phyloP scores from a whole-genome alignment of 805 yeast genomes.

The Wickerhamomyces hampshirensis region DNA sequence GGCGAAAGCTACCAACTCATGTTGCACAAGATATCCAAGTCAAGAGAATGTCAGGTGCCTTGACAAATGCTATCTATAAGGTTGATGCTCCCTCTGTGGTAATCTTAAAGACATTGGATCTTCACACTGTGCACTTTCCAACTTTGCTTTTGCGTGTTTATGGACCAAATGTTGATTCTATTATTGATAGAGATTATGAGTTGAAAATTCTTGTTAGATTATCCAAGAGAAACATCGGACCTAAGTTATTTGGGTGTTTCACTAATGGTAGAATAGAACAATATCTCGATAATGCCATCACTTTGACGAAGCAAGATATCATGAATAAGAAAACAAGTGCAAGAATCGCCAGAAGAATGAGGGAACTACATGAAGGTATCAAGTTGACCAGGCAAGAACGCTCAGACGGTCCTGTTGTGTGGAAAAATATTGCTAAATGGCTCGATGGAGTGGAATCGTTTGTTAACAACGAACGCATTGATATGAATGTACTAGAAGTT shows the following conservation, averaged over 20 bases:
- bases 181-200: slow-evolving; percentile 84
- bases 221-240: slow-evolving; percentile 79
- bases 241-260: slow-evolving; percentile 83
- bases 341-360: slow-evolving; percentile 93
- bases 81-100: slow-evolving; percentile 50
- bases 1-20: slow-evolving; percentile 49
- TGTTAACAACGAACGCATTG: slow-evolving; percentile 32
- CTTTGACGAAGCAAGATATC: slow-evolving; percentile 70
- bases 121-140: slow-evolving; percentile 42
- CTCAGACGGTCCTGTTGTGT: slow-evolving; percentile 57
- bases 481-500: slow-evolving; percentile 31
- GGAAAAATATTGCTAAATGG: slow-evolving; percentile 77
- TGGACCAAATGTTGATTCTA: slow-evolving; percentile 80
- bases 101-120: slow-evolving; percentile 29
- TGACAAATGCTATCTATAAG: slow-evolving; percentile 85
- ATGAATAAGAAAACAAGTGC: slow-evolving; percentile 71
- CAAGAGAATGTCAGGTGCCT: slow-evolving; percentile 80
- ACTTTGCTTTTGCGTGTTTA: slow-evolving; percentile 73
- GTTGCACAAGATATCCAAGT: slow-evolving; percentile 44
- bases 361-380: slow-evolving; percentile 83
- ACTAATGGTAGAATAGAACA: slow-evolving; percentile 93
- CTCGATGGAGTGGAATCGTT: slow-evolving; percentile 39
- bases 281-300: slow-evolving; percentile 74
- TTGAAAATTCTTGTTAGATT: slow-evolving; percentile 67
- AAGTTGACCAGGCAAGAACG: slow-evolving; percentile 55